Conservation (phyloP, 352 stramenopile species). For the Globisporangium cylindrosporum region DNA sequence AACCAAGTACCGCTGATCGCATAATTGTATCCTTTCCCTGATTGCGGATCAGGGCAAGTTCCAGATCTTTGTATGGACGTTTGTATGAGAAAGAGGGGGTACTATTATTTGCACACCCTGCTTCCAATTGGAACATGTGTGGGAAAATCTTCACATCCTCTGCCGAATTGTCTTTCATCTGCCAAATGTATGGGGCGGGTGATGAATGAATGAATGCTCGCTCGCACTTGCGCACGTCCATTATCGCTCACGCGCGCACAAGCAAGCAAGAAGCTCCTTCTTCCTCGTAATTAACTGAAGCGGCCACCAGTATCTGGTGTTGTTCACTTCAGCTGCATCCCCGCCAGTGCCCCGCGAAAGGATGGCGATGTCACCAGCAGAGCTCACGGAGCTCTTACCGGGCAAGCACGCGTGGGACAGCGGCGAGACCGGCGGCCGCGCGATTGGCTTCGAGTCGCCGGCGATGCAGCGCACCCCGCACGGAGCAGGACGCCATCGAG, state of each 20-base stretch:
- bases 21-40: background rate
- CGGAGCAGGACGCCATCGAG: background rate
- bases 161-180: background rate
- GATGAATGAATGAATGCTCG: background rate
- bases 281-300: background rate
- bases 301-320: no score
- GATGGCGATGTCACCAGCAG: slow-evolving; percentile 7
- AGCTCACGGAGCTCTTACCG: slow-evolving; percentile 28
- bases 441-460: slow-evolving; percentile 17
- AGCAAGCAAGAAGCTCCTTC: background rate
- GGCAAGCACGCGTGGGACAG: slow-evolving; percentile 32
- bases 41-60: background rate
- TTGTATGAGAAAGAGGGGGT: background rate
- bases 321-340: background rate
- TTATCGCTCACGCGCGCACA: background rate
- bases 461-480: background rate
- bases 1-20: background rate
- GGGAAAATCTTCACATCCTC: background rate
- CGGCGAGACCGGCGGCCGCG: slow-evolving; percentile 11
- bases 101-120: background rate
- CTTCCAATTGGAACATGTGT: background rate
- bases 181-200: background rate
- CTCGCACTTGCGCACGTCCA: background rate
- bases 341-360: background rate
- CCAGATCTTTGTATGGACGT: background rate